A percentile compares a stretch with the other conserved stretches of the same genome.
These are phyloP conservation scores for Actinidia arguta DNA, from an alignment of 179 eudicot genomes.

Conservation along the genomic window DNA sequence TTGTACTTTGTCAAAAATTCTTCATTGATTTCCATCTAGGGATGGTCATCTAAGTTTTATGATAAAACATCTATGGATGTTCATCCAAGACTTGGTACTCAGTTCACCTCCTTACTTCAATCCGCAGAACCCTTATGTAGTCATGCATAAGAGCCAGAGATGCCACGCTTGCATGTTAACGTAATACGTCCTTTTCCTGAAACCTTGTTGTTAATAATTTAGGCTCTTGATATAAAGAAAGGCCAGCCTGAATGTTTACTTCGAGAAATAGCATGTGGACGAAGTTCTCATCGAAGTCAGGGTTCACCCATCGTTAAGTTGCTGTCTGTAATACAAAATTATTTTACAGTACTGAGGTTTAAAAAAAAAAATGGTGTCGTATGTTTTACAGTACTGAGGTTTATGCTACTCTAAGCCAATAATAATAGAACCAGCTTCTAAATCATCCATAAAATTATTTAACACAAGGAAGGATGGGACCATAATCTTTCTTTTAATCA, in stretches of 20 bases:
- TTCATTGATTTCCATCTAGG: background rate
- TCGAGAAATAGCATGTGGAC: constrained; percentile 31
- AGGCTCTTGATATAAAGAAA: constrained; percentile 39
- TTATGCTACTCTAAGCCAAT: too few species aligned
- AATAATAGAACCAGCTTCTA: too few species aligned
- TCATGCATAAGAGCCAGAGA: background rate
- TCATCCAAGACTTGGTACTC: background rate
- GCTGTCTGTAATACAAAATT: constrained; percentile 34
- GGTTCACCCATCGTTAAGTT: constrained; percentile 29
- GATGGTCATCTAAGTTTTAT: background rate
- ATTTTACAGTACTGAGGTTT: too few species aligned
- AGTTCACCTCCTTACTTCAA: background rate
- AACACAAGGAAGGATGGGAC: too few species aligned
- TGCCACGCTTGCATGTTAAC: background rate
- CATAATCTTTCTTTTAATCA: too few species aligned
- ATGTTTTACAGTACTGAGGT: too few species aligned
- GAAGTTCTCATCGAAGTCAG: constrained; percentile 17
- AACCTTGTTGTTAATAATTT: constrained; percentile 10
- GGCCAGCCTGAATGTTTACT: constrained; percentile 38
- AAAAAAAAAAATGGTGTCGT: too few species aligned
- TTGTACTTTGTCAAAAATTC: background rate
- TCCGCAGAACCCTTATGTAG: background rate
- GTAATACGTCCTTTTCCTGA: constrained; percentile 9
- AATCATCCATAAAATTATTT: too few species aligned
- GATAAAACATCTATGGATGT: background rate